These are phyloP conservation scores for Paracoccidioides lutzii DNA, from an alignment of 2,329 filamentous ascomycete genomes.

Conservation along the genomic window DNA sequence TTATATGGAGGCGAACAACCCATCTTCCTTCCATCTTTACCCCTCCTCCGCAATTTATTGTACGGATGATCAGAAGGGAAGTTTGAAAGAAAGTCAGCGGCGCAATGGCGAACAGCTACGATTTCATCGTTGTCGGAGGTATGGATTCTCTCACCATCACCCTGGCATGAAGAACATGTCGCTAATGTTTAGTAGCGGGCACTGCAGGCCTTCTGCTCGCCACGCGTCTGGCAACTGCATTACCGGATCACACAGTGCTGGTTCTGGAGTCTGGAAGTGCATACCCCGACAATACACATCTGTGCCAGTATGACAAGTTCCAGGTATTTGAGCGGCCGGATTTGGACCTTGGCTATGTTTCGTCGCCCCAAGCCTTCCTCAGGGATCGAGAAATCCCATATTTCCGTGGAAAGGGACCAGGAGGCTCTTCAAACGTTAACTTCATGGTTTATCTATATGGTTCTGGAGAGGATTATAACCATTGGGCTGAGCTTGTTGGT, in stretches of 20 bases:
- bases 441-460: slow-evolving; percentile 33
- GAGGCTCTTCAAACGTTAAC: slow-evolving; percentile 25
- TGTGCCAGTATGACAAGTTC: not conserved
- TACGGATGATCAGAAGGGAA: not conserved
- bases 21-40: too few species aligned
- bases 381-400: not conserved
- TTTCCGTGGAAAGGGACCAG: slow-evolving; percentile 21
- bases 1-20: too few species aligned
- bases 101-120: not conserved
- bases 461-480: slow-evolving; percentile 19
- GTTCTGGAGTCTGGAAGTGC: slow-evolving; percentile 1
- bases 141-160: not conserved
- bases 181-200: slow-evolving; percentile 1
- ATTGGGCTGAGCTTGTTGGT: slow-evolving; percentile 21
- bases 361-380: not conserved
- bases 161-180: not conserved
- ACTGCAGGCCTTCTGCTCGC: slow-evolving; percentile 1
- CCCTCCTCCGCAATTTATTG: too few species aligned
- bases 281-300: not conserved
- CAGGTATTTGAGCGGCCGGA: not conserved
- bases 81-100: not conserved
- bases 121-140: slow-evolving; percentile 5
- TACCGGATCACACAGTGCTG: not conserved
- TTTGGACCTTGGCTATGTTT: not conserved
- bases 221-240: not conserved